Base-by-base conservation (phyloP, 1,284 basidiomycete genomes). In the Acaromyces ingoldii region DNA sequence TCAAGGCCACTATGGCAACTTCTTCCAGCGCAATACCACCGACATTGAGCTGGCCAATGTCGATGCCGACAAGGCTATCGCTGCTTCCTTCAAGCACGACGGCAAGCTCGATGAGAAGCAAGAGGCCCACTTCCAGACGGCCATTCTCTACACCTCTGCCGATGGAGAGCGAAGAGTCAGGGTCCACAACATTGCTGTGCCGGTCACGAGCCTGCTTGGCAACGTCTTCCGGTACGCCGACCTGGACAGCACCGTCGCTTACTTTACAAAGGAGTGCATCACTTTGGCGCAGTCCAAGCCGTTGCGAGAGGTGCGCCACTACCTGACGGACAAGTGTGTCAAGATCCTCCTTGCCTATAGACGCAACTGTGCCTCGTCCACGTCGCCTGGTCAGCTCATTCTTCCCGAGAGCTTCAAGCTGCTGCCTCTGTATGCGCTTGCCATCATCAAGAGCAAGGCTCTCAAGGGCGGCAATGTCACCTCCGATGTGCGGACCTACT, bases 201-300 rank as follows among this genome's bases (percentile, higher is more conserved):
- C 85, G 26, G 84, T 91, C 1, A 87, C 85, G 1, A 82, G 85
- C 42, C 78, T 97, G 53, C 88, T 92, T 10, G 90, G 86, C 15
- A 95, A 89, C 70, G 85, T 98, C 4, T 99, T 93, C 80, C 83
- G 88, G 49, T 89, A 81, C 75, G 91, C 91, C 22, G 95, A 99
- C 77, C 82, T 92, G 79, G 93, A 98, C 65, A 83, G 87, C 2
- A 83, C 86, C 0, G 81, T 93, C 9, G 82, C 84, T 28, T 81
- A 87, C 72, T 77, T 90, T 59, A 79, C 85, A 31, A 89, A 92
- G 68, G 85, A 89, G 76, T 34, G 49, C 2, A 43, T 66, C 89
- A 90, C 88, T 4, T 82, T 93, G 62, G 78, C 83, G 0, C 82
- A 83, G 53, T 81, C 87, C 76, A 83, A 85, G 66, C 81, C 83